Evolutionary conservation across 345 rosid species (phyloP).

Genomic region (Heritiera littoralis): DNA sequence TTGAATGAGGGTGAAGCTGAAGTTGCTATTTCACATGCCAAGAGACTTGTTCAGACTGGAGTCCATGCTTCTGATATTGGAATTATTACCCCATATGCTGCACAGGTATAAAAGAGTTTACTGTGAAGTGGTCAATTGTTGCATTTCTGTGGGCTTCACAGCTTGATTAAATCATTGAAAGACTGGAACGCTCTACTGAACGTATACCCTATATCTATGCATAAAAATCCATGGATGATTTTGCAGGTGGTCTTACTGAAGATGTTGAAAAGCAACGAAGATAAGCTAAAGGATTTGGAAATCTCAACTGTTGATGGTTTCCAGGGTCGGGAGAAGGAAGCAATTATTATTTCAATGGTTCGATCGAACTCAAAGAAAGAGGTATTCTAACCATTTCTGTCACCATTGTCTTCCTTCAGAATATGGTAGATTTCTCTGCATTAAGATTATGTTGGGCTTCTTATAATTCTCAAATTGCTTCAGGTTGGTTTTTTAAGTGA

Average conservation of each 20-base stretch:
- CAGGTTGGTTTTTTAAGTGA: constrained; percentile 91
- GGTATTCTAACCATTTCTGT: constrained; percentile 37
- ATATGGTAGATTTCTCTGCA: background rate
- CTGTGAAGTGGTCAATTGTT: background rate
- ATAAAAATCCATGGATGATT: background rate
- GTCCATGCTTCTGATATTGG: constrained; percentile 84
- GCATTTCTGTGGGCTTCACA: constrained; percentile 11
- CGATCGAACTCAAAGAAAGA: constrained; percentile 88
- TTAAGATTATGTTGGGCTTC: constrained; percentile 13
- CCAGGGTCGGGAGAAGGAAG: constrained; percentile 98
- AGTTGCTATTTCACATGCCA: constrained; percentile 86
- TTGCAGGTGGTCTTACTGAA: constrained; percentile 71
- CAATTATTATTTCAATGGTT: constrained; percentile 93
- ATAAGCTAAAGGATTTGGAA: constrained; percentile 77
- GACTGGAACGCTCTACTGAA: constrained; percentile 1
- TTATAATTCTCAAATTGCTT: constrained; percentile 15
- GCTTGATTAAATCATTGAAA: background rate
- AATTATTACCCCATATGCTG: constrained; percentile 93
- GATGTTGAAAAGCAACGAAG: constrained; percentile 68
- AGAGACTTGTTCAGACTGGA: constrained; percentile 72
- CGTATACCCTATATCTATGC: constrained; percentile 1
- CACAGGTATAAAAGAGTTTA: constrained; percentile 54
- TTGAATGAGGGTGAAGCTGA: constrained; percentile 95
- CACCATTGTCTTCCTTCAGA: constrained; percentile 1
- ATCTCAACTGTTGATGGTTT: constrained; percentile 96